Percentiles rank a stretch among this genome's conserved stretches.
phyloP scores from a whole-genome alignment of 1,284 basidiomycete species.

The Pseudozyma pruni region DNA sequence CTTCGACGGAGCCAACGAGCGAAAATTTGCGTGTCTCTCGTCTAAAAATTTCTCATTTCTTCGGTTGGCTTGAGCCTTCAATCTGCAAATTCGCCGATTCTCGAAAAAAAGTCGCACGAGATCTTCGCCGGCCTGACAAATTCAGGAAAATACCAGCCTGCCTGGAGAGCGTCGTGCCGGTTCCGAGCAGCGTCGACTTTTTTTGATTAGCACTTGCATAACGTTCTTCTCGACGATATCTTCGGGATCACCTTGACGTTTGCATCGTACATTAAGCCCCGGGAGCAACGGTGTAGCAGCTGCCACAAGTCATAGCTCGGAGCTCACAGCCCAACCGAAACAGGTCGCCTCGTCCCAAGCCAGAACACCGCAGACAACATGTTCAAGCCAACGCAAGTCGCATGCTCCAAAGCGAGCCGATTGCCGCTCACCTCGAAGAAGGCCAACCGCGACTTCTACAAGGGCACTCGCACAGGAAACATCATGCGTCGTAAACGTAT shows the following conservation, averaged over 20 bases:
- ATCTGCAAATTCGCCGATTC: no score
- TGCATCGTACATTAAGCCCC: no score
- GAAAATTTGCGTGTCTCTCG: not conserved
- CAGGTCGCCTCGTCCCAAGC: not conserved
- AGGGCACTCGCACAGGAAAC: conserved; percentile 66
- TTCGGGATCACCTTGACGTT: no score
- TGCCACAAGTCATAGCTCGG: no score
- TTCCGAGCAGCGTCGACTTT: conserved; percentile 26
- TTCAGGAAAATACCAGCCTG: not conserved
- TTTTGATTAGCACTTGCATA: conserved; percentile 13
- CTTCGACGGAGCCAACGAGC: not conserved
- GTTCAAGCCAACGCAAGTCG: conserved; percentile 56
- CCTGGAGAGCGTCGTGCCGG: no score
- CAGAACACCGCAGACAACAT: conserved; percentile 11
- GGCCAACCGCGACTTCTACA: conserved; percentile 67
- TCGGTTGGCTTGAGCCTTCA: no score
- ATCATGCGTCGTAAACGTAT: conserved; percentile 65
- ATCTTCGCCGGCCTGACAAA: conserved; percentile 12
- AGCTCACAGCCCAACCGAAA: not conserved
- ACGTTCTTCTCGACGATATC: conserved; percentile 18
- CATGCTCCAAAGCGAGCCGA: conserved; percentile 62
- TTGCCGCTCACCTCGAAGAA: conserved; percentile 66
- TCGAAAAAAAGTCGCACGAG: no score
- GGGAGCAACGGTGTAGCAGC: no score
- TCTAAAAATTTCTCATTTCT: no score